Percentiles rank a stretch among this genome's conserved stretches.
phyloP scores from a whole-genome alignment of 345 rosid species.

The Eutrema japonicum region DNA sequence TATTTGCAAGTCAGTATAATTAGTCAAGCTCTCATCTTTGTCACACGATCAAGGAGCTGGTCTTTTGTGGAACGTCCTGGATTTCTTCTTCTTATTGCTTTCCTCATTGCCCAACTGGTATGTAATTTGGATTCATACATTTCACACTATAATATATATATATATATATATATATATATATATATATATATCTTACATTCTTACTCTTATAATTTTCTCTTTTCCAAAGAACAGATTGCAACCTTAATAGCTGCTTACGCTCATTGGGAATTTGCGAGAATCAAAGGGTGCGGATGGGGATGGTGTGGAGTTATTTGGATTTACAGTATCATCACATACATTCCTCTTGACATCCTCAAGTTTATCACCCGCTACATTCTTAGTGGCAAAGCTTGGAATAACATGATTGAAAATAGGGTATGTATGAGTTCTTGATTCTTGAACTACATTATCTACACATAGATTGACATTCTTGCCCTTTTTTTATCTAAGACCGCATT shows the following conservation, averaged over 20 bases:
- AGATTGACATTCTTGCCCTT: not conserved
- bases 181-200: not conserved
- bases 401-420: conserved; percentile 75
- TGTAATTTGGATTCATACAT: conserved; percentile 14
- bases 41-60: conserved; percentile 89
- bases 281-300: conserved; percentile 85
- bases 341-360: conserved; percentile 81
- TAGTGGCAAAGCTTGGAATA: conserved; percentile 88
- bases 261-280: conserved; percentile 67
- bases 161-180: not conserved
- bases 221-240: conserved; percentile 54
- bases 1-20: conserved; percentile 93
- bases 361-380: conserved; percentile 64
- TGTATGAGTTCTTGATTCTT: conserved; percentile 14
- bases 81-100: conserved; percentile 66
- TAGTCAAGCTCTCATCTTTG: conserved; percentile 95
- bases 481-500: conserved; percentile 60
- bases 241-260: conserved; percentile 74
- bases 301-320: conserved; percentile 92
- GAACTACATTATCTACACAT: not conserved
- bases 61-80: conserved; percentile 86
- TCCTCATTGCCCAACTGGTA: conserved; percentile 75
- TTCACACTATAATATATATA: not conserved
- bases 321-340: conserved; percentile 69
- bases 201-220: not conserved